Base-by-base conservation (phyloP, 139 green algal genomes). In the Coccomyxa sp. region DNA sequence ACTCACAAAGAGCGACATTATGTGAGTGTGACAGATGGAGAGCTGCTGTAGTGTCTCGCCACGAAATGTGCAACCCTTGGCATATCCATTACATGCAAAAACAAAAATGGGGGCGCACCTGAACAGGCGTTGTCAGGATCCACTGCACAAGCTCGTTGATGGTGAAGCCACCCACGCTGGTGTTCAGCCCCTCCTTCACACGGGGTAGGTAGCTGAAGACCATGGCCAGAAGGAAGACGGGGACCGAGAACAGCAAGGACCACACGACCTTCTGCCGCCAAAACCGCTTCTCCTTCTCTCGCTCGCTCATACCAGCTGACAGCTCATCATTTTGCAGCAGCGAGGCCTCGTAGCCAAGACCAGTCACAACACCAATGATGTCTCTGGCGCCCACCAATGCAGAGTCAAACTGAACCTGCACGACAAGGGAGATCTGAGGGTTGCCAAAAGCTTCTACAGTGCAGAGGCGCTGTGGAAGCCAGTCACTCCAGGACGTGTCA, bases 211-310 rank as follows among this genome's bases (percentile, higher is more conserved):
- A 88, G 14, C 90, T 87, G 58, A 95, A 85, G 16, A 98, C 86
- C 93, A 98, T 97, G 39, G 92, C 87, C 38, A 98, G 75, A 38
- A 98, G 73, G 76, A 98, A 95, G 9, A 98, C 84, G 2, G 95
- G 95, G 29, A 96, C 39, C 0, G 94, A 97, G 82, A 97, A 95
- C 82, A 27, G 36, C 69, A 18, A 71, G 55, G 12, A 93, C 82
- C 83, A 89, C 41, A 4, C 70, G n/a, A n/a, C n/a, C n/a, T n/a
- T n/a, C n/a, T n/a, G 71, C 40, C 82, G 41, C 90, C 89, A 94
- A 68, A 82, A 79, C 18, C 37, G 80, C 68, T 85, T 80, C 85
- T 96, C 90, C 39, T 29, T 70, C 69, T 73, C 68, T 36, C 76
- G 69, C n/a, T 81, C 50, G 35, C 69, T 44, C 58, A 55, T 55